These are phyloP conservation scores for Earliella scabrosa DNA, from an alignment of 1,284 basidiomycete species.

Conservation along the genomic window DNA sequence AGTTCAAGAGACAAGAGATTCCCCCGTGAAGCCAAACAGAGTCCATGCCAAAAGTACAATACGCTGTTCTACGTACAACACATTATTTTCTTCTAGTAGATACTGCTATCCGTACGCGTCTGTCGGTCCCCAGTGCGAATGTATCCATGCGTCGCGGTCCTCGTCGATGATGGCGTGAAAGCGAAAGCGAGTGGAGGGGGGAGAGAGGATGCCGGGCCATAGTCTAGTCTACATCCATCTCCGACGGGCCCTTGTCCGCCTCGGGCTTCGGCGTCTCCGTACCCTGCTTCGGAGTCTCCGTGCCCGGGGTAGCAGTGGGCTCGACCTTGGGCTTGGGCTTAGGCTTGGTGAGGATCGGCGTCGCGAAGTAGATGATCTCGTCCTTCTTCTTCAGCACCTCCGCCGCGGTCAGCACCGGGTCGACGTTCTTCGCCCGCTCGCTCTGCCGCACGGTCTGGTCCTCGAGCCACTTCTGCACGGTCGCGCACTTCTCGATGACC, in stretches of 20 bases:
- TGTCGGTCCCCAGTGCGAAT: constrained; percentile 7
- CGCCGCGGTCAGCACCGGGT: constrained; percentile 78
- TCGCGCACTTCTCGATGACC: constrained; percentile 82
- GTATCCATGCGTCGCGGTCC: neutral
- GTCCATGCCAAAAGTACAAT: constrained; percentile 25
- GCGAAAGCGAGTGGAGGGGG: neutral
- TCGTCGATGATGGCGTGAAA: neutral
- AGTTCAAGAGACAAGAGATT: neutral
- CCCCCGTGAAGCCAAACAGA: no score
- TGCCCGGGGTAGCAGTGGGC: constrained; percentile 39
- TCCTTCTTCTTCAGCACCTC: constrained; percentile 90
- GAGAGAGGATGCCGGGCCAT: neutral
- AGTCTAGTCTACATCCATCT: constrained; percentile 83
- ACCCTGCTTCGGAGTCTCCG: constrained; percentile 68
- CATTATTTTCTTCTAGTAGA: constrained; percentile 29
- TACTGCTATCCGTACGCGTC: constrained; percentile 15
- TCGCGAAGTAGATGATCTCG: constrained; percentile 84
- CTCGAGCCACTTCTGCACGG: constrained; percentile 91
- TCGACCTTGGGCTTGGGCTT: constrained; percentile 83
- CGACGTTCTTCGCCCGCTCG: constrained; percentile 86
- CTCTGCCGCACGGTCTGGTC: constrained; percentile 85
- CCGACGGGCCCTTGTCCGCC: constrained; percentile 54
- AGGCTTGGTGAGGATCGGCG: constrained; percentile 84
- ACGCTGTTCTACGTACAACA: constrained; percentile 27
- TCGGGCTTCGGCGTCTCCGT: constrained; percentile 60